These are phyloP conservation scores for Theileria annulata DNA, from an alignment of 169 alveolate species.

Conservation along the genomic window DNA sequence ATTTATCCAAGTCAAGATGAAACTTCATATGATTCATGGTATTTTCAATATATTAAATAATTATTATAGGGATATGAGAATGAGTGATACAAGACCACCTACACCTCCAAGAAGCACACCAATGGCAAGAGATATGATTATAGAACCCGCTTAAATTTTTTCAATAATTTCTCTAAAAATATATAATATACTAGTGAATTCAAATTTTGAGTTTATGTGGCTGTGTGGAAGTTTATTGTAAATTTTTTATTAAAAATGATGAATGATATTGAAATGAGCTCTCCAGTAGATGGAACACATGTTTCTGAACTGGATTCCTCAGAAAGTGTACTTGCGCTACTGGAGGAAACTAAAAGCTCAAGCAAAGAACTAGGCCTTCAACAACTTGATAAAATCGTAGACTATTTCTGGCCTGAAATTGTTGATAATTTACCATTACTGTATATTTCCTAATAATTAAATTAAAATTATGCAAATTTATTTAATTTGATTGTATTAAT, in stretches of 20 bases:
- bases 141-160: slow-evolving; percentile 18
- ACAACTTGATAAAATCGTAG: slow-evolving; percentile 77
- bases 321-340: slow-evolving; percentile 74
- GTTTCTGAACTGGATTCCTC: slow-evolving; percentile 65
- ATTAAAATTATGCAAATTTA: not conserved
- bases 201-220: not conserved
- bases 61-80: slow-evolving; percentile 76
- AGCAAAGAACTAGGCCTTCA: slow-evolving; percentile 76
- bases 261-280: slow-evolving; percentile 24
- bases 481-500: slow-evolving; percentile 2
- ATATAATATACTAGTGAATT: too few species aligned
- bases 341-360: slow-evolving; percentile 74
- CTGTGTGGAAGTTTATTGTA: not conserved
- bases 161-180: not conserved
- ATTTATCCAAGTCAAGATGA: slow-evolving; percentile 88
- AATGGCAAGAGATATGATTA: slow-evolving; percentile 59
- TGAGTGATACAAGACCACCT: slow-evolving; percentile 81
- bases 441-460: slow-evolving; percentile 63
- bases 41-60: not conserved
- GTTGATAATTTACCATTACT: slow-evolving; percentile 76
- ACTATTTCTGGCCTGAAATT: slow-evolving; percentile 81
- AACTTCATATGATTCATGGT: slow-evolving; percentile 34
- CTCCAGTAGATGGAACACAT: slow-evolving; percentile 14
- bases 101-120: slow-evolving; percentile 81
- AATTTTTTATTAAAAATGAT: slow-evolving; percentile 11